Percentiles rank a stretch among this genome's conserved stretches.
These are phyloP conservation scores for Rosellinia necatrix DNA, from an alignment of 2,329 filamentous ascomycete genomes.

Conservation along the genomic window DNA sequence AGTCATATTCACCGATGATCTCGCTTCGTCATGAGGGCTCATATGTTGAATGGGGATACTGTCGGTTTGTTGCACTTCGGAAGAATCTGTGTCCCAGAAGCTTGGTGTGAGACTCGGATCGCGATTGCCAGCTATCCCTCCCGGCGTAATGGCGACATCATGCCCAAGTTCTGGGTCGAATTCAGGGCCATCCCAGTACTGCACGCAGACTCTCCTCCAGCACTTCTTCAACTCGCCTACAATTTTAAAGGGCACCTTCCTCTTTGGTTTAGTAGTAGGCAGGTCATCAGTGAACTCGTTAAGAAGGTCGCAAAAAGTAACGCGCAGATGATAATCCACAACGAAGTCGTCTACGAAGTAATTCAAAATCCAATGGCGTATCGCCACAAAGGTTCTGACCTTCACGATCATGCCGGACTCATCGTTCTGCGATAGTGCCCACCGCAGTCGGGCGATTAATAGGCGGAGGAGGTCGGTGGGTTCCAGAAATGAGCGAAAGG, in stretches of 20 bases:
- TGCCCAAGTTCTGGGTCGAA: conserved; percentile 64
- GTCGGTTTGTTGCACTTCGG: conserved; percentile 51
- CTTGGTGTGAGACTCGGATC: conserved; percentile 59
- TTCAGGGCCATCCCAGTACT: conserved; percentile 83
- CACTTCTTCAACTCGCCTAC: conserved; percentile 94
- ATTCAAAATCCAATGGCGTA: conserved; percentile 97
- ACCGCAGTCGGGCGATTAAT: conserved; percentile 81
- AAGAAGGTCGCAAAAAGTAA: conserved; percentile 78
- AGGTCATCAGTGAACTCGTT: conserved; percentile 69
- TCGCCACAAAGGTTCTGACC: conserved; percentile 91
- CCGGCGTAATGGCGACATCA: conserved; percentile 73
- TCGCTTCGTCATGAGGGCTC: conserved; percentile 39
- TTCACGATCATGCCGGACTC: conserved; percentile 92
- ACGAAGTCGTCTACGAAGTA: conserved; percentile 97
- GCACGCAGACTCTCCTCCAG: conserved; percentile 87
- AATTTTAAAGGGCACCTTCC: conserved; percentile 75
- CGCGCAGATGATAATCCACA: conserved; percentile 71
- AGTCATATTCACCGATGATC: conserved; percentile 54
- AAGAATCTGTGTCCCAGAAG: conserved; percentile 55
- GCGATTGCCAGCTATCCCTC: conserved; percentile 69
- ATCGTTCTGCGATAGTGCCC: conserved; percentile 80
- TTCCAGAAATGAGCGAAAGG: conserved; percentile 85
- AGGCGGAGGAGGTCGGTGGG: conserved; percentile 77
- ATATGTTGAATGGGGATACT: conserved; percentile 42
- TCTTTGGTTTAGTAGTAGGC: conserved; percentile 47